Conservation (phyloP, 805 yeast species). For the Sungouiozyma intestinalis region DNA sequence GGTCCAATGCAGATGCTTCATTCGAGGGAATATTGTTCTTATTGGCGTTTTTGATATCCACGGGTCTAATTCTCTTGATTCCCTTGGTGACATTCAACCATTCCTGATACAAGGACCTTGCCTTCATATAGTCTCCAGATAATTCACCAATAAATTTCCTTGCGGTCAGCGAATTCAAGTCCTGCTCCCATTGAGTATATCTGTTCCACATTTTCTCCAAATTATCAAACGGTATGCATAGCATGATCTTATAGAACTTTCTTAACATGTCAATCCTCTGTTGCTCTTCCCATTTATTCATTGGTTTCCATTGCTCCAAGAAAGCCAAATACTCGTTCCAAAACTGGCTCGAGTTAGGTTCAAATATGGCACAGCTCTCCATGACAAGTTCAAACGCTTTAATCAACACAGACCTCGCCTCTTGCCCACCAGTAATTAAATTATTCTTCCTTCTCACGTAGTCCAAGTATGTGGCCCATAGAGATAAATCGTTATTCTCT, state of each 20-base stretch:
- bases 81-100: slow-evolving; percentile 49
- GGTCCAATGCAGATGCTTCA: slow-evolving; percentile 8
- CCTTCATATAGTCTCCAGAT: slow-evolving; percentile 77
- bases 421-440: slow-evolving; percentile 72
- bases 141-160: slow-evolving; percentile 75
- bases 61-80: slow-evolving; percentile 33
- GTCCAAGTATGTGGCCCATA: slow-evolving; percentile 70
- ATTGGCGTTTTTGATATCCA: slow-evolving; percentile 17
- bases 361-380: slow-evolving; percentile 61
- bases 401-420: slow-evolving; percentile 59
- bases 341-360: slow-evolving; percentile 54
- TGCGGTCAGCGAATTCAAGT: slow-evolving; percentile 62
- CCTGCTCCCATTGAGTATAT: slow-evolving; percentile 78
- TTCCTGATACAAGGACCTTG: slow-evolving; percentile 67
- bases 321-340: slow-evolving; percentile 83
- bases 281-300: slow-evolving; percentile 74
- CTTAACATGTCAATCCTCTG: slow-evolving; percentile 70
- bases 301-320: slow-evolving; percentile 67
- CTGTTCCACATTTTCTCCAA: slow-evolving; percentile 73
- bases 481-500: slow-evolving; percentile 42
- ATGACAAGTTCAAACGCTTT: slow-evolving; percentile 81
- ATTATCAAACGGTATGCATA: slow-evolving; percentile 65
- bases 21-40: slow-evolving; percentile 22
- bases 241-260: slow-evolving; percentile 56
- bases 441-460: slow-evolving; percentile 63